Evolutionary conservation across 495 filamentous ascomycete species (phyloP).

Genomic region (Podospora comata): DNA sequence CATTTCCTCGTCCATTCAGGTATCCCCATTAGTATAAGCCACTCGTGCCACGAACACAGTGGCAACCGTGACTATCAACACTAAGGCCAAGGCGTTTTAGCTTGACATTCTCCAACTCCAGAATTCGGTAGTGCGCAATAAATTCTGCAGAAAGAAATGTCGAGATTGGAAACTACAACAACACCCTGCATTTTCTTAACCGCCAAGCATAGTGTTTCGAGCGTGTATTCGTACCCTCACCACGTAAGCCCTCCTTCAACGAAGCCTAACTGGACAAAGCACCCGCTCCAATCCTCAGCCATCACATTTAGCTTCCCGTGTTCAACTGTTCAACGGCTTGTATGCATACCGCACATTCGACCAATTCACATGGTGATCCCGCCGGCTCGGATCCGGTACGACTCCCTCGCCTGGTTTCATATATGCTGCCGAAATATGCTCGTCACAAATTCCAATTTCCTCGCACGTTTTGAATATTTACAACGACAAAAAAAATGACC

Average conservation of each 20-base stretch:
- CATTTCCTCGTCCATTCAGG: background rate
- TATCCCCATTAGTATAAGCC: background rate
- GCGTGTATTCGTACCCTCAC: background rate
- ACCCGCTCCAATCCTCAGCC: background rate
- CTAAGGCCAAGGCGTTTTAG: background rate
- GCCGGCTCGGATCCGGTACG: background rate
- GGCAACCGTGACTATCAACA: background rate
- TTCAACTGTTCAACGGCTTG: background rate
- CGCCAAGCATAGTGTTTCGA: background rate
- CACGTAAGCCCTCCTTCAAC: background rate
- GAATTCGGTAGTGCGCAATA: background rate
- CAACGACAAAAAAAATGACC: background rate
- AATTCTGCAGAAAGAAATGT: background rate
- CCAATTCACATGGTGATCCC: background rate
- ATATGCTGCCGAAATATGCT: background rate
- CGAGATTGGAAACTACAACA: background rate
- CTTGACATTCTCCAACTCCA: background rate
- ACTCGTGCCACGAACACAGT: background rate
- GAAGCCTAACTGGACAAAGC: background rate
- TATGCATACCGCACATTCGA: background rate
- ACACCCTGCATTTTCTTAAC: background rate
- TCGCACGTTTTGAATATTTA: background rate
- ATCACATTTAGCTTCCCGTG: background rate
- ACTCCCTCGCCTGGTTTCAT: background rate
- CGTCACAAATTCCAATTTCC: background rate